These are phyloP conservation scores for Xerocomellus chrysenteron DNA, from an alignment of 768 basidiomycete species.

Conservation along the genomic window DNA sequence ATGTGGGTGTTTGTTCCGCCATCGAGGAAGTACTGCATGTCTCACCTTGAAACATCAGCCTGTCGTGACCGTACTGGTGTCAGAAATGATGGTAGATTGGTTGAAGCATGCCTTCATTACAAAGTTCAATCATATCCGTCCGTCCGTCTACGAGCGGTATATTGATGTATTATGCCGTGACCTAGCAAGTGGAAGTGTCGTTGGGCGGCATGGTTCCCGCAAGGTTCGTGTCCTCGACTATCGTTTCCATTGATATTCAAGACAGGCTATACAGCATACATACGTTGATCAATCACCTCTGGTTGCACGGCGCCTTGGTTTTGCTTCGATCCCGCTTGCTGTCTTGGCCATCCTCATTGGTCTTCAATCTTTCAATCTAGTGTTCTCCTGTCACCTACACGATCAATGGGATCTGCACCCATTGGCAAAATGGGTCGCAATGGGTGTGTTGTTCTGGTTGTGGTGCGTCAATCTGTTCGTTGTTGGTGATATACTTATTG, in stretches of 20 bases:
- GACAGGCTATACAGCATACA: slow-evolving; percentile 54
- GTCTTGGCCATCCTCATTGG: slow-evolving; percentile 78
- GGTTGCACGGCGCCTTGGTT: slow-evolving; percentile 90
- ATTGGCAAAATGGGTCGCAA: slow-evolving; percentile 58
- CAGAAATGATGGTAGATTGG: slow-evolving; percentile 97
- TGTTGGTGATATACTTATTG: neutral
- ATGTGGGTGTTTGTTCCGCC: slow-evolving; percentile 50
- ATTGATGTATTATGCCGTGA: slow-evolving; percentile 95
- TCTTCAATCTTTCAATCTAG: slow-evolving; percentile 63
- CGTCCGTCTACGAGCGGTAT: slow-evolving; percentile 92
- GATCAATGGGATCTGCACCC: slow-evolving; percentile 43
- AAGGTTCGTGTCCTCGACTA: slow-evolving; percentile 48
- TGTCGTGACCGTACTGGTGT: slow-evolving; percentile 84
- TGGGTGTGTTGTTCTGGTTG: slow-evolving; percentile 75
- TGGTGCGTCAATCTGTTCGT: slow-evolving; percentile 58
- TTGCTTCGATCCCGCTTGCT: slow-evolving; percentile 88
- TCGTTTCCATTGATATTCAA: slow-evolving; percentile 1
- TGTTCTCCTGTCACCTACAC: slow-evolving; percentile 48
- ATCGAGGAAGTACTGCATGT: neutral
- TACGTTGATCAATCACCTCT: slow-evolving; percentile 96
- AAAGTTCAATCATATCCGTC: slow-evolving; percentile 98
- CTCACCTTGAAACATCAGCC: slow-evolving; percentile 52
- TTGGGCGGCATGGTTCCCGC: slow-evolving; percentile 62
- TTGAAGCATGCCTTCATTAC: slow-evolving; percentile 99
- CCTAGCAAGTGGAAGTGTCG: slow-evolving; percentile 74